Conservation (phyloP, 148 eudicot species). For the Rhododendron kiyosumense region DNA sequence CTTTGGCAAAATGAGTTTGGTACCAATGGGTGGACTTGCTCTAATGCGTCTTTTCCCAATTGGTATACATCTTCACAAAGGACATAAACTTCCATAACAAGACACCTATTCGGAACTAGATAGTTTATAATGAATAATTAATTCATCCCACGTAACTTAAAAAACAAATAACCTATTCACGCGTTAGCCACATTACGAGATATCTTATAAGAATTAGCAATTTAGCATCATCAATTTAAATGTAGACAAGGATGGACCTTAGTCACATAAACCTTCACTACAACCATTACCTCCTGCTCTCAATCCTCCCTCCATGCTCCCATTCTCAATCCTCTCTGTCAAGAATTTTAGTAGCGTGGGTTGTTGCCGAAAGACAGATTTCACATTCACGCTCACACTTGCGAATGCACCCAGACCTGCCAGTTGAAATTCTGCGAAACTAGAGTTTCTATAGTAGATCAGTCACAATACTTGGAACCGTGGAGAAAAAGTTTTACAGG, state of each 20-base stretch:
- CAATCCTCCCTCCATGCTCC: neutral
- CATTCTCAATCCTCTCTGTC: neutral
- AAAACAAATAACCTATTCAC: neutral
- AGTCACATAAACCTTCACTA: neutral
- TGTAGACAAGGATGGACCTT: neutral
- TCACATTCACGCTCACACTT: neutral
- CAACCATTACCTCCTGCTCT: neutral
- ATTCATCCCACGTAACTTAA: neutral
- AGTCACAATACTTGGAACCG: neutral
- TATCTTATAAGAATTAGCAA: neutral
- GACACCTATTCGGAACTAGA: neutral
- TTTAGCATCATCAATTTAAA: neutral
- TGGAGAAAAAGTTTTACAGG: neutral
- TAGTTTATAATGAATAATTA: neutral
- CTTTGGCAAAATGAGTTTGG: neutral
- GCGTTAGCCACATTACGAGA: neutral
- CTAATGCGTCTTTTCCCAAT: neutral
- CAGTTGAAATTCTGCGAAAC: neutral
- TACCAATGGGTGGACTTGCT: neutral
- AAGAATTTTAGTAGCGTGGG: neutral
- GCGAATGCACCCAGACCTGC: neutral
- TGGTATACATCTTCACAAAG: neutral
- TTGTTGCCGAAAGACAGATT: neutral
- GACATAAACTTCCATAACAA: neutral
- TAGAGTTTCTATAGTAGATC: neutral